Percentiles rank a stretch among this genome's conserved stretches.
Conservation (phyloP, 441 rosid species). For the Adansonia grandidieri region DNA sequence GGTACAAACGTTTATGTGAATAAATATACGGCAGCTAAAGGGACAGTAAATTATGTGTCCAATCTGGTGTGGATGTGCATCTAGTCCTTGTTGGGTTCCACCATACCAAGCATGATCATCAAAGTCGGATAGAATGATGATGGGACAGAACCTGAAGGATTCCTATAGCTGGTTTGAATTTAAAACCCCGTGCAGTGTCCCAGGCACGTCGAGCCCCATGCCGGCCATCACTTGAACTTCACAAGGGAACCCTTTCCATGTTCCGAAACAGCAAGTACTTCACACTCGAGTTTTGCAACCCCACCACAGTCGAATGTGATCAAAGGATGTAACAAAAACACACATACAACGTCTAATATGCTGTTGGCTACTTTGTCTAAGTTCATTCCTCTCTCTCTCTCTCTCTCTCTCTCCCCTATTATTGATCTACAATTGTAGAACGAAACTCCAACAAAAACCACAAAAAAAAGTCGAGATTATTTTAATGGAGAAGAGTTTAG, state of each 20-base stretch:
- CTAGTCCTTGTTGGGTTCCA: constrained; percentile 24
- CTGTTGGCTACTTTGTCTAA: constrained; percentile 28
- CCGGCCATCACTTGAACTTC: constrained; percentile 46
- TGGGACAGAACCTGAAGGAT: constrained; percentile 25
- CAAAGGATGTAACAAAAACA: constrained; percentile 4
- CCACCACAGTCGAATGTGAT: constrained; percentile 24
- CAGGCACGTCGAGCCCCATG: constrained; percentile 28
- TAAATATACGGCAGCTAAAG: constrained; percentile 10
- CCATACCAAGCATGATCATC: constrained; percentile 26
- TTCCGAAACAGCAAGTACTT: constrained; percentile 14
- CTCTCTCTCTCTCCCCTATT: constrained; percentile 11
- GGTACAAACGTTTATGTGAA: background rate
- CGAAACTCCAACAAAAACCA: constrained; percentile 40
- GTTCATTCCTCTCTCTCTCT: constrained; percentile 6
- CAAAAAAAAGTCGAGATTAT: constrained; percentile 33
- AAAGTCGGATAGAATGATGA: constrained; percentile 17
- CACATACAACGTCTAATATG: constrained; percentile 29
- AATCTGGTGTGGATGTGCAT: background rate
- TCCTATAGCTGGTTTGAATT: constrained; percentile 27
- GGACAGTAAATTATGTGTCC: constrained; percentile 20
- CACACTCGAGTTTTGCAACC: constrained; percentile 17
- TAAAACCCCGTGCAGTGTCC: constrained; percentile 27
- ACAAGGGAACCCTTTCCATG: constrained; percentile 30
- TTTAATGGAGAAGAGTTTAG: constrained; percentile 21
- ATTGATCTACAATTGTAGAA: constrained; percentile 34